Percentiles rank a stretch among this genome's conserved stretches.
Conservation (phyloP, 78 protist species). For the Carpediemonas membranifera region DNA sequence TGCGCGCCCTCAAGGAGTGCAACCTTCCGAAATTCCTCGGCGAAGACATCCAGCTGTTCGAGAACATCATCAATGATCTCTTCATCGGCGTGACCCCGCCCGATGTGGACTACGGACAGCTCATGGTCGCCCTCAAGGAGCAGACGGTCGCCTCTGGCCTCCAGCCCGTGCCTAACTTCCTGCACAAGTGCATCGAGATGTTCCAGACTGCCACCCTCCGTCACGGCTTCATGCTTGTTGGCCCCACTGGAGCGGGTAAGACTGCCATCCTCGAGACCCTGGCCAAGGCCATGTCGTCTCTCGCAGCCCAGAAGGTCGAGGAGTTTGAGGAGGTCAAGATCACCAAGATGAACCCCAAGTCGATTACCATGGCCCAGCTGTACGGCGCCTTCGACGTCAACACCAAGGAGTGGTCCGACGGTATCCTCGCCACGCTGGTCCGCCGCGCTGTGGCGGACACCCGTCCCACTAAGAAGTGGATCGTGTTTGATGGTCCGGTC, state of each 20-base stretch:
- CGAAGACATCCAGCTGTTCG: constrained; percentile 12
- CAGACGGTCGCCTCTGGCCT: no score
- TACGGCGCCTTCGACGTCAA: constrained; percentile 65
- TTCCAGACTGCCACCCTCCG: constrained; percentile 52
- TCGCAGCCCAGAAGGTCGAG: neutral
- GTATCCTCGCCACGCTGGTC: constrained; percentile 53
- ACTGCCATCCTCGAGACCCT: constrained; percentile 33
- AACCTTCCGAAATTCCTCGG: constrained; percentile 20
- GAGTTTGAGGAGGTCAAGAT: neutral
- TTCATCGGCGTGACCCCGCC: constrained; percentile 16
- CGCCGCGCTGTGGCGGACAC: constrained; percentile 21
- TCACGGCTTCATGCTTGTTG: constrained; percentile 77
- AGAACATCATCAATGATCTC: constrained; percentile 12
- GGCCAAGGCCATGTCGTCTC: constrained; percentile 26
- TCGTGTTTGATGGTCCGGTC: constrained; percentile 33
- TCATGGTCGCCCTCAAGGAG: constrained; percentile 10
- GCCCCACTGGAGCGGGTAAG: constrained; percentile 58
- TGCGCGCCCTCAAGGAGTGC: constrained; percentile 4
- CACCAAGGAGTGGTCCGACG: constrained; percentile 72
- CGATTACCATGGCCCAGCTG: constrained; percentile 72
- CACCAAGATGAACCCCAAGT: constrained; percentile 60
- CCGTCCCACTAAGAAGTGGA: constrained; percentile 5
- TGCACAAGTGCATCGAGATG: constrained; percentile 56
- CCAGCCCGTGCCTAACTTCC: constrained; percentile 37
- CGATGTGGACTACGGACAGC: constrained; percentile 25